A percentile compares a stretch with the other conserved stretches of the same genome.
Conservation (phyloP, 495 filamentous ascomycete genomes). For the Aspergillus haitiensis region DNA sequence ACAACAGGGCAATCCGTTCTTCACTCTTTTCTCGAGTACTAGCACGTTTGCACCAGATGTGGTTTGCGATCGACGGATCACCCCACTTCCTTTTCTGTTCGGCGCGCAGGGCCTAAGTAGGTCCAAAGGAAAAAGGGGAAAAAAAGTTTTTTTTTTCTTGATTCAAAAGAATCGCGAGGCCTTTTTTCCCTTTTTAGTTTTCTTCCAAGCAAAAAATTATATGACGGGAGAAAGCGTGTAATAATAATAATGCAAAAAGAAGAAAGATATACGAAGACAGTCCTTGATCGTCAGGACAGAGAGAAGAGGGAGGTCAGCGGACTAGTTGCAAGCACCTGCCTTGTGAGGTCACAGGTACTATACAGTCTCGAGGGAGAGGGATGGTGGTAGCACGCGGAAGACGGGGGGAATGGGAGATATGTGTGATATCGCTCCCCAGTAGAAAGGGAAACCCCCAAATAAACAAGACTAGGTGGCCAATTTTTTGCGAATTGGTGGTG, state of each 20-base stretch:
- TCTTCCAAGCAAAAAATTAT: neutral
- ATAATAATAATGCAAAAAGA: neutral
- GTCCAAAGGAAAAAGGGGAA: neutral
- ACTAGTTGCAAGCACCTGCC: constrained; percentile 39
- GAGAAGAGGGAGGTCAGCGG: constrained; percentile 25
- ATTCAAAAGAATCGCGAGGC: neutral
- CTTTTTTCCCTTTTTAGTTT: no score
- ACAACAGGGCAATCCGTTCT: constrained; percentile 7
- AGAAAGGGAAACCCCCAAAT: neutral
- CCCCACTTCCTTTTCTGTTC: constrained; percentile 10
- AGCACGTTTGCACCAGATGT: neutral
- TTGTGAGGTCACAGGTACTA: constrained; percentile 41
- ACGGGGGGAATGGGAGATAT: constrained; percentile 18
- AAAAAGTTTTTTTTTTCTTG: neutral
- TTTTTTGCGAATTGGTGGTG: neutral
- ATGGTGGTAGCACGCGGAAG: constrained; percentile 28
- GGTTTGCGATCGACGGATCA: constrained; percentile 15
- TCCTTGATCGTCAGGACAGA: constrained; percentile 17
- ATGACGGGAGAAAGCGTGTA: constrained; percentile 1
- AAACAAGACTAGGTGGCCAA: neutral
- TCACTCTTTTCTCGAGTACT: neutral
- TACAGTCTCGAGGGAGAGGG: constrained; percentile 28
- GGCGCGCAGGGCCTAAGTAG: neutral
- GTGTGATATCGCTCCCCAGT: neutral
- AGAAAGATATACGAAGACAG: neutral